Conservation (phyloP, 140 eudicot genomes). For the Ambrosia hybrid region DNA sequence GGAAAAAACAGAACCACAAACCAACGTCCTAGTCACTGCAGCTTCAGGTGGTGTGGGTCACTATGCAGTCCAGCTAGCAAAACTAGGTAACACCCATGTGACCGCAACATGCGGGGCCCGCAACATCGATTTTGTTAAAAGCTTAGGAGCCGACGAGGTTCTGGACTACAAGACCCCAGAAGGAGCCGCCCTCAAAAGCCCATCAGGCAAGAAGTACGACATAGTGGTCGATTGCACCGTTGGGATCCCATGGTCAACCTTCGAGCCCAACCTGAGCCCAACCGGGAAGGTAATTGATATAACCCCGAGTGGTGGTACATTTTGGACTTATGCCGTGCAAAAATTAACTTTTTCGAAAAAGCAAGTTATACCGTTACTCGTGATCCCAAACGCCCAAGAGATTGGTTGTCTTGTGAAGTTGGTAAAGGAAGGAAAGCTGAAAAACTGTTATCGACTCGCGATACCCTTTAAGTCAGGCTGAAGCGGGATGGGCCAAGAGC, state of each 20-base stretch:
- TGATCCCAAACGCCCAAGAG: constrained; percentile 43
- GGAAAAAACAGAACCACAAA: constrained; percentile 48
- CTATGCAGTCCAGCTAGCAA: constrained; percentile 75
- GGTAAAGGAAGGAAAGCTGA: constrained; percentile 66
- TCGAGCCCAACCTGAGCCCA: constrained; percentile 49
- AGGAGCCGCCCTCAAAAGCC: constrained; percentile 70
- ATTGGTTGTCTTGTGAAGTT: constrained; percentile 50
- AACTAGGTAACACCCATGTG: constrained; percentile 67
- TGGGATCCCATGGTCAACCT: constrained; percentile 53
- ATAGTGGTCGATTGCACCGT: constrained; percentile 53
- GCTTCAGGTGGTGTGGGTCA: constrained; percentile 91
- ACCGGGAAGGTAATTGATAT: constrained; percentile 55
- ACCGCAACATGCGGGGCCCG: constrained; percentile 90
- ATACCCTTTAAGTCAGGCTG: constrained; percentile 56
- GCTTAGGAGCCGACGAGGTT: constrained; percentile 81
- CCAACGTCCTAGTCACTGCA: constrained; percentile 64
- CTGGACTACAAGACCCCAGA: constrained; percentile 75
- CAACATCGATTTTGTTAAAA: constrained; percentile 60
- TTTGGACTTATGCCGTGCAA: constrained; percentile 51
- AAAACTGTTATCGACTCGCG: constrained; percentile 60
- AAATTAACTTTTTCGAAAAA: constrained; percentile 66
- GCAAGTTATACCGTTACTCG: constrained; percentile 46
- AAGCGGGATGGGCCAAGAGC: constrained; percentile 68
- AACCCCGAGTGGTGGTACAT: constrained; percentile 48
- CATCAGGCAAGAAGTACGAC: constrained; percentile 67